Percentiles rank a stretch among this genome's conserved stretches.
phyloP scores from a whole-genome alignment of 371 early-diverging fungal genomes.

The Funneliformis caledonium region DNA sequence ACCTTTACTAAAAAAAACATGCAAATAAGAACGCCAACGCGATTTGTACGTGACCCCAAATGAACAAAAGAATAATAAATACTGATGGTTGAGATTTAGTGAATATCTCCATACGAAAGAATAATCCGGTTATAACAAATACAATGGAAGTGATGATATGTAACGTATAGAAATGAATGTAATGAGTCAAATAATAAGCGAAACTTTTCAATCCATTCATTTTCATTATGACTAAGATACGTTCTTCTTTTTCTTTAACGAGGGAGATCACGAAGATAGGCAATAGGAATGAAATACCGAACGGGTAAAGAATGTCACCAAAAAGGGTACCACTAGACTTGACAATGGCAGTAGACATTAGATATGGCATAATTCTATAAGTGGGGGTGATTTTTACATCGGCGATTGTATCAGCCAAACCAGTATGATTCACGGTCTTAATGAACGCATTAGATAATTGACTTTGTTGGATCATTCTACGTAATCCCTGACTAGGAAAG shows the following conservation, averaged over 20 bases:
- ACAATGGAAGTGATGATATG: constrained; percentile 59
- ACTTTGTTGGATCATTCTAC: constrained; percentile 57
- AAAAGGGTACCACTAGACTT: constrained; percentile 59
- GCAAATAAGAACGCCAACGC: constrained; percentile 69
- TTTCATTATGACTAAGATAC: constrained; percentile 73
- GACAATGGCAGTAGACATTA: constrained; percentile 48
- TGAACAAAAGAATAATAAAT: constrained; percentile 62
- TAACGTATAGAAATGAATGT: constrained; percentile 67
- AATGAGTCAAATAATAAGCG: constrained; percentile 67
- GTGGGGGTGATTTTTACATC: constrained; percentile 64
- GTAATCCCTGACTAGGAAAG: constrained; percentile 59
- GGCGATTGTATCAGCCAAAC: not conserved
- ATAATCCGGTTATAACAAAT: constrained; percentile 62
- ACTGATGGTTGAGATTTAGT: constrained; percentile 57
- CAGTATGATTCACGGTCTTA: constrained; percentile 34
- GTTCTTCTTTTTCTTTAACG: constrained; percentile 73
- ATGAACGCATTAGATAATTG: constrained; percentile 58
- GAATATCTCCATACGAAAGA: constrained; percentile 63
- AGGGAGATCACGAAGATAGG: constrained; percentile 73
- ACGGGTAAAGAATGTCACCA: constrained; percentile 71
- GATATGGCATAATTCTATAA: constrained; percentile 60
- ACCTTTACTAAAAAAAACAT: constrained; percentile 61
- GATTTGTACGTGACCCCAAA: constrained; percentile 71
- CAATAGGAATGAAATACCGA: constrained; percentile 75
- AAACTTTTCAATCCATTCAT: constrained; percentile 73